A percentile compares a stretch with the other conserved stretches of the same genome.
Conservation (phyloP, 345 rosid species). For the Sisymbrium altissimum region DNA sequence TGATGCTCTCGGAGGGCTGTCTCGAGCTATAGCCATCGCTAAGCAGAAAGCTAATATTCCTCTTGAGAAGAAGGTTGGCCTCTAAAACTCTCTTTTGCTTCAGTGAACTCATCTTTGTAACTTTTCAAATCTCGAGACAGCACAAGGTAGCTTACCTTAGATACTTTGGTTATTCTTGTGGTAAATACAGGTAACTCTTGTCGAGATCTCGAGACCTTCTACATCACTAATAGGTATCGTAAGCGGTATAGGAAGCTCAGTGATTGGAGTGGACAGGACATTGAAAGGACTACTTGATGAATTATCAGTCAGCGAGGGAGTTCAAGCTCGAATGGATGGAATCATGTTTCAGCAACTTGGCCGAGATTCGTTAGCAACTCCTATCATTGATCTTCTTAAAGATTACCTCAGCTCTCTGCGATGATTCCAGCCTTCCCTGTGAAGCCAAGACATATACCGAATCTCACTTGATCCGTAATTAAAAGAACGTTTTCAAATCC, state of each 20-base stretch:
- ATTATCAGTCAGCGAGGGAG: constrained; percentile 48
- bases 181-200: constrained; percentile 60
- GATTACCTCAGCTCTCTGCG: constrained; percentile 76
- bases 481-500: background rate
- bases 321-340: constrained; percentile 96
- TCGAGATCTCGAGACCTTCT: constrained; percentile 81
- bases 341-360: constrained; percentile 70
- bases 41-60: constrained; percentile 81
- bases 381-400: constrained; percentile 56
- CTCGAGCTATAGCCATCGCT: constrained; percentile 85
- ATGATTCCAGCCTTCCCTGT: constrained; percentile 10
- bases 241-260: constrained; percentile 62
- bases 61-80: constrained; percentile 49
- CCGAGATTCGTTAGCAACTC: constrained; percentile 46
- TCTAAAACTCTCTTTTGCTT: background rate
- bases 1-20: constrained; percentile 85
- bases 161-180: background rate
- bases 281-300: constrained; percentile 59
- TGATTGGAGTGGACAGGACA: constrained; percentile 65
- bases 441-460: background rate
- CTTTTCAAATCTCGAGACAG: background rate
- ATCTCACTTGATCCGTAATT: background rate
- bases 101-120: background rate
- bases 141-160: background rate
- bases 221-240: constrained; percentile 67